A percentile compares a stretch with the other conserved stretches of the same genome.
Evolutionary conservation across 805 yeast species (phyloP).

Genomic region (Ogataea zsoltii): DNA sequence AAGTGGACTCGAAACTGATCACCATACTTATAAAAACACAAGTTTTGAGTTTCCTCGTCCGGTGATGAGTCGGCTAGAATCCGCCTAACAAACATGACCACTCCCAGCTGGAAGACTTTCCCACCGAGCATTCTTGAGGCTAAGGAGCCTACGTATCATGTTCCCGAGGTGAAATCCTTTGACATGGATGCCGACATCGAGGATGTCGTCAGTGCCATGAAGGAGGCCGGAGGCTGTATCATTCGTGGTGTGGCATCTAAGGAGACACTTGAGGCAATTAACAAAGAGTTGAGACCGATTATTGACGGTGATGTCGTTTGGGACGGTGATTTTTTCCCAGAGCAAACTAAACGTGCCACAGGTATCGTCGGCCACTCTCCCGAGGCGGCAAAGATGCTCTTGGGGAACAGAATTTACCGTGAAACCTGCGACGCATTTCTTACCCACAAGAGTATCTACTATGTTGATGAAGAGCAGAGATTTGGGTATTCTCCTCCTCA

Average conservation of each 20-base stretch:
- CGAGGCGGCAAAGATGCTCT: constrained; percentile 9
- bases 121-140: constrained; percentile 11
- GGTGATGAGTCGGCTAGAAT: too few relatives aligned
- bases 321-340: constrained; percentile 18
- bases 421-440: constrained; percentile 15
- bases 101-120: constrained; percentile 6
- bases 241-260: constrained; percentile 20
- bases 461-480: constrained; percentile 14
- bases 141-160: constrained; percentile 11
- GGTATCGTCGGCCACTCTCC: constrained; percentile 15
- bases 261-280: constrained; percentile 18
- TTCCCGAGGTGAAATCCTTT: constrained; percentile 13
- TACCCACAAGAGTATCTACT: constrained; percentile 12
- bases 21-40: too few relatives aligned
- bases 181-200: constrained; percentile 15
- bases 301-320: constrained; percentile 24
- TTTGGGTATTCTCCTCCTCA: constrained; percentile 26
- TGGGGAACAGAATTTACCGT: constrained; percentile 9
- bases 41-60: too few relatives aligned
- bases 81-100: too few relatives aligned
- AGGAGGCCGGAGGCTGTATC: constrained; percentile 29
- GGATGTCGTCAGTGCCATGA: constrained; percentile 19
- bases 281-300: constrained; percentile 23
- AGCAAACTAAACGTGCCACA: constrained; percentile 15
- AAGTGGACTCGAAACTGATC: too few relatives aligned